phyloP scores from a whole-genome alignment of 106 monocot genomes.

The Xerophyta viscosa region DNA sequence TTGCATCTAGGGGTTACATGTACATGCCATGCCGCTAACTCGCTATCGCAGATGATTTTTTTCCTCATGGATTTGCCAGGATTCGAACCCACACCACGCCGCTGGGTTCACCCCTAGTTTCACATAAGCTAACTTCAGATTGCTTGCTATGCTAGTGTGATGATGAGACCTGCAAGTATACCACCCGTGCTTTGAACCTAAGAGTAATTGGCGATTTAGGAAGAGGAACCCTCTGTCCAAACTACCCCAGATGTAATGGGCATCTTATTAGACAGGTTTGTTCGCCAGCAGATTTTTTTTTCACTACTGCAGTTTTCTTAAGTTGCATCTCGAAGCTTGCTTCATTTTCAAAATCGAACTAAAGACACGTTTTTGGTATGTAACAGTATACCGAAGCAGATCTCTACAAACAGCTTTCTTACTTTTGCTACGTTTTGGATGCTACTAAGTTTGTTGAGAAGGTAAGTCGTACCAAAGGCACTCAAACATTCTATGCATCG shows the following conservation, averaged over 20 bases:
- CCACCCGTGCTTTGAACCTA: conserved; percentile 52
- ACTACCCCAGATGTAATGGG: conserved; percentile 80
- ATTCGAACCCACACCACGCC: too few relatives aligned
- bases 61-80: too few relatives aligned
- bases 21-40: too few relatives aligned
- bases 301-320: neutral
- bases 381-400: conserved; percentile 79
- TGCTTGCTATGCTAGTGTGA: conserved; percentile 49
- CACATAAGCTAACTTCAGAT: neutral
- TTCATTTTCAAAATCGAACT: neutral
- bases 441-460: conserved; percentile 54
- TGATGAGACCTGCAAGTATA: conserved; percentile 80
- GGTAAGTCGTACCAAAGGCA: conserved; percentile 41
- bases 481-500: too few relatives aligned
- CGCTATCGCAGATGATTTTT: too few relatives aligned
- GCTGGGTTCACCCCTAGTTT: too few relatives aligned
- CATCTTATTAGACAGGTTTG: conserved; percentile 68
- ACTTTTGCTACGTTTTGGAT: conserved; percentile 71
- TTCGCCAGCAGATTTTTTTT: neutral
- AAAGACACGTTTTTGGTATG: neutral
- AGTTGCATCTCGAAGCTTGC: neutral
- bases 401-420: conserved; percentile 83
- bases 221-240: conserved; percentile 83
- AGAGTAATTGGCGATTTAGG: conserved; percentile 77
- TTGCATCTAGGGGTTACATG: too few relatives aligned